Percentiles rank a stretch among this genome's conserved stretches.
phyloP scores from a whole-genome alignment of 108 stramenopile species.

The Cyclostephanos tholiformis region DNA sequence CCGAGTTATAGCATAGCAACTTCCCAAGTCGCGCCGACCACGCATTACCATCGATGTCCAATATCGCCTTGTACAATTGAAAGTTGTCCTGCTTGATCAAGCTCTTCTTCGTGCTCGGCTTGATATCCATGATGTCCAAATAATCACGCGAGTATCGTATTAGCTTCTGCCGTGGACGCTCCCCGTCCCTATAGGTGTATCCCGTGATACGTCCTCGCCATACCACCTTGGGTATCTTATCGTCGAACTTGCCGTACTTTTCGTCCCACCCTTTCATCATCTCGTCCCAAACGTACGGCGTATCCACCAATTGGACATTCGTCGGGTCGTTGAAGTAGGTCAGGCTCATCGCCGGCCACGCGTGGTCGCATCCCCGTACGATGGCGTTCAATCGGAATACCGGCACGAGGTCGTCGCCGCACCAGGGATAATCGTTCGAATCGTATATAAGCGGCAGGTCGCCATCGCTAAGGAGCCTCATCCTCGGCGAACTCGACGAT shows the following conservation, averaged over 20 bases:
- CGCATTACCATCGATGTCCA: conserved; percentile 59
- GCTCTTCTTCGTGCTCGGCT: neutral
- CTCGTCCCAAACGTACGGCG: conserved; percentile 31
- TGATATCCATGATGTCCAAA: conserved; percentile 33
- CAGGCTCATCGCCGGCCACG: conserved; percentile 34
- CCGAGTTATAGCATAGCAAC: conserved; percentile 50
- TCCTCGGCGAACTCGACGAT: conserved; percentile 4
- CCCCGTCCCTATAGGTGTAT: conserved; percentile 29
- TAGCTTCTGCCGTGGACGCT: conserved; percentile 27
- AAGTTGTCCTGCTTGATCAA: conserved; percentile 38
- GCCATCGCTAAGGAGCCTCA: conserved; percentile 26
- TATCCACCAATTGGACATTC: conserved; percentile 18
- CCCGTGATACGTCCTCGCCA: conserved; percentile 40
- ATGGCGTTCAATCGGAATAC: conserved; percentile 40
- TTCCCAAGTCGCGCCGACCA: conserved; percentile 47
- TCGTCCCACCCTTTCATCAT: conserved; percentile 30
- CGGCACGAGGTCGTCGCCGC: conserved; percentile 35
- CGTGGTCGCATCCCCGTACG: conserved; percentile 18
- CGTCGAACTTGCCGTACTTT: conserved; percentile 20
- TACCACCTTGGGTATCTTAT: conserved; percentile 32
- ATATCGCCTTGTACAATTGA: conserved; percentile 37
- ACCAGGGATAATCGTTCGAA: conserved; percentile 34
- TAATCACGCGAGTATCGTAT: conserved; percentile 14
- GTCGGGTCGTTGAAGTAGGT: conserved; percentile 25
- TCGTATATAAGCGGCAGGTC: conserved; percentile 34